Base-by-base conservation (phyloP, 768 basidiomycete genomes). In the Tylopilus subfusipes region DNA sequence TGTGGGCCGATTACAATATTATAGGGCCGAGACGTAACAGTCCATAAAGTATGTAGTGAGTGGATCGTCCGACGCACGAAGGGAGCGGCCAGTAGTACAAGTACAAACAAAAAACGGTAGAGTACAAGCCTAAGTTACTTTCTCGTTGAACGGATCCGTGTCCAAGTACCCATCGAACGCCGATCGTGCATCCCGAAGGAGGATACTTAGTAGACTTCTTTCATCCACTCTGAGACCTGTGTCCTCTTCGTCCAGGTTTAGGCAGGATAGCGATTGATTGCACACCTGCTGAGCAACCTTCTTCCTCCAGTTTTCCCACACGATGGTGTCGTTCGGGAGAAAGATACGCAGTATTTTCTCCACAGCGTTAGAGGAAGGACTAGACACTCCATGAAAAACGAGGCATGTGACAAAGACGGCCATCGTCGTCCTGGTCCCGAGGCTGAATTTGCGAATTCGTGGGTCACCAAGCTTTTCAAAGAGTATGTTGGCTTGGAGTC, bases 251-350 rank as follows among this genome's bases (percentile, higher is more conserved):
- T 42, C 47, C 1, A 50, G 7, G 21, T 49, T 14, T 19, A 63
- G 48, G 43, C n/a, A 34, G 24, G 53, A 39, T n/a, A 33, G 11
- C 21, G 48, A 54, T 40, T 13, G 48, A 3, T 55, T 50, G 39
- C 50, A 55, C 33, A 66, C 47, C 33, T 50, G 58, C 27, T 0
- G 42, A 27, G 43, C 39, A 5, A 63, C 66, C 47, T 52, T 65
- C 40, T 56, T 22, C 45, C 55, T 63, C 66, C 64, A 66, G 31
- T 2, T 47, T 11, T 53, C 31, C 65, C 65, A 66, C 14, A 66
- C 65, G 2, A 12, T 4, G 0, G 65, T 66, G 18, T 68, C 61
- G 14, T 66, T 66, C 1, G 63, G 55, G 29, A 66, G 34, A 16
- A 68, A 50, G 1, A 11, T 25, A 22, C 34, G 38, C 16, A 66